Conservation (phyloP, 495 filamentous ascomycete genomes). For the Lasiosphaeria ovina region DNA sequence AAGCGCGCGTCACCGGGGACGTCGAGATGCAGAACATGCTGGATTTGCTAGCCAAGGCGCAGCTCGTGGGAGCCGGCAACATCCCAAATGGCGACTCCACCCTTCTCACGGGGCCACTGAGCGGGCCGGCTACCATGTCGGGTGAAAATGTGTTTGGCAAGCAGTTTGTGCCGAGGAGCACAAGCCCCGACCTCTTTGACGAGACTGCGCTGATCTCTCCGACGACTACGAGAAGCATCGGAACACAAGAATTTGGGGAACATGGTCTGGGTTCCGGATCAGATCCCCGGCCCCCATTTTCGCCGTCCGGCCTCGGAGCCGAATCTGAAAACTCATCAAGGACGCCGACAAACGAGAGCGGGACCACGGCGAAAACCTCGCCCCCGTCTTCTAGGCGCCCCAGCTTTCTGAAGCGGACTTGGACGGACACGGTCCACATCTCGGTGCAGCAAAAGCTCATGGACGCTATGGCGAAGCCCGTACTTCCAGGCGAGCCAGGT, state of each 20-base stretch:
- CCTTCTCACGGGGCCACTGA: conserved; percentile 59
- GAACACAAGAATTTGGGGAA: background rate
- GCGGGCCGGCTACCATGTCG: conserved; percentile 66
- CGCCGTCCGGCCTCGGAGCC: conserved; percentile 7
- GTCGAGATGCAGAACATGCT: conserved; percentile 87
- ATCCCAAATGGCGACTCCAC: conserved; percentile 42
- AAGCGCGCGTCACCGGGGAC: conserved; percentile 78
- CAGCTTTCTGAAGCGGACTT: conserved; percentile 74
- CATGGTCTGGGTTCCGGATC: background rate
- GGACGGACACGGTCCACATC: conserved; percentile 73
- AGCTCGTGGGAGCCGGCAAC: conserved; percentile 62
- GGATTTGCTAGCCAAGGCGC: conserved; percentile 76
- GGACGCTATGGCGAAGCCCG: conserved; percentile 86
- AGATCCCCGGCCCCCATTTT: conserved; percentile 5
- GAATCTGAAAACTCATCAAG: conserved; percentile 55
- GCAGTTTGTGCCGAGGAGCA: conserved; percentile 59
- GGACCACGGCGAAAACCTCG: conserved; percentile 51
- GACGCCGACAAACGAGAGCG: conserved; percentile 55
- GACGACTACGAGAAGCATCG: conserved; percentile 18
- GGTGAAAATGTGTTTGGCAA: conserved; percentile 78
- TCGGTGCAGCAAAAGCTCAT: conserved; percentile 79
- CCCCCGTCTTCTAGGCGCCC: conserved; percentile 59
- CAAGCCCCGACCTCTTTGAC: conserved; percentile 51
- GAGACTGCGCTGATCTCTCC: conserved; percentile 37
- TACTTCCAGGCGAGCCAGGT: conserved; percentile 52